phyloP scores from a whole-genome alignment of 2,329 filamentous ascomycete genomes.

The Fusarium sp. region DNA sequence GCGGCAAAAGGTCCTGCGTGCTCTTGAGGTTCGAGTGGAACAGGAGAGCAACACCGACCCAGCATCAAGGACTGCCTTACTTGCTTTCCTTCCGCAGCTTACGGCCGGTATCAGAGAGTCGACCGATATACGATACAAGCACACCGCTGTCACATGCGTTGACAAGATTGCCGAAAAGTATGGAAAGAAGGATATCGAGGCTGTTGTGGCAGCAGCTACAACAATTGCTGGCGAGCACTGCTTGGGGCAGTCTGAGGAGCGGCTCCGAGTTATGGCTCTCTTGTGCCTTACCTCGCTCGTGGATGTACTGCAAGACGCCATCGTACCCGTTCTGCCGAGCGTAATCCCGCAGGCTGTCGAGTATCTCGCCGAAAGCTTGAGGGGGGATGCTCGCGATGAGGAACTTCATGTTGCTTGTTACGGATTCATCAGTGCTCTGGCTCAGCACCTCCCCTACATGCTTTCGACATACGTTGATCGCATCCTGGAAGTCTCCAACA shows the following conservation, averaged over 20 bases:
- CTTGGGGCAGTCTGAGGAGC: conserved; percentile 77
- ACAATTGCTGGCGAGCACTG: conserved; percentile 81
- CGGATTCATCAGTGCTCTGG: conserved; percentile 80
- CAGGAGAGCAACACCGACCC: conserved; percentile 76
- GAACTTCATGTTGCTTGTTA: conserved; percentile 85
- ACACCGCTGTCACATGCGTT: conserved; percentile 87
- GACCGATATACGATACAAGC: conserved; percentile 78
- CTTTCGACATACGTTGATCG: conserved; percentile 80
- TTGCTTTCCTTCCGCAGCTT: conserved; percentile 83
- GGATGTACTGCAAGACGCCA: conserved; percentile 85
- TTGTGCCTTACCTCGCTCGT: conserved; percentile 89
- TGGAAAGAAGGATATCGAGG: conserved; percentile 87
- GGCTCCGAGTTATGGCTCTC: conserved; percentile 83
- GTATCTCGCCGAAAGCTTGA: conserved; percentile 73
- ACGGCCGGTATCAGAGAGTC: conserved; percentile 80
- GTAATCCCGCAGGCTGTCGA: conserved; percentile 77
- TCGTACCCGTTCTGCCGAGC: conserved; percentile 83
- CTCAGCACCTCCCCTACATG: conserved; percentile 90
- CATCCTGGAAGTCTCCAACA: conserved; percentile 77
- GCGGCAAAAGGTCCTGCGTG: conserved; percentile 81
- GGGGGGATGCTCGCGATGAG: conserved; percentile 62
- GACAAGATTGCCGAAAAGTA: conserved; percentile 96
- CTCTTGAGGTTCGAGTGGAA: conserved; percentile 83
- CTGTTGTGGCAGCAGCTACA: conserved; percentile 78
- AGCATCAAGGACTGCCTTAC: conserved; percentile 74